Percentiles rank a stretch among this genome's conserved stretches.
Evolutionary conservation across 1,284 basidiomycete species (phyloP).

Genomic region (Tetrapyrgos nigripes): DNA sequence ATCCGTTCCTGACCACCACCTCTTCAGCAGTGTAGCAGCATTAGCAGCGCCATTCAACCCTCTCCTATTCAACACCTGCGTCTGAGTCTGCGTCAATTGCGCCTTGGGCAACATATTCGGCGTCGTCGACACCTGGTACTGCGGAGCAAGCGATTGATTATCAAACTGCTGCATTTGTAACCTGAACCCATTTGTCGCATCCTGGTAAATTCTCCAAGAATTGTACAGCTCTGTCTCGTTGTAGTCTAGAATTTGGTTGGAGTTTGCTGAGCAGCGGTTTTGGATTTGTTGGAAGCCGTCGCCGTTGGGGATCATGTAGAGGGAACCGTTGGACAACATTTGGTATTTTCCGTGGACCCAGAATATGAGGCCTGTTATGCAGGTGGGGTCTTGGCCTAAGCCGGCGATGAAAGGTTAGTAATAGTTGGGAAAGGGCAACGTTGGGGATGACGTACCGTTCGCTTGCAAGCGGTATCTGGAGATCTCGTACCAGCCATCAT

Average conservation of each 20-base stretch:
- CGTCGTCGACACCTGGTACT: conserved; percentile 60
- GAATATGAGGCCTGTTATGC: conserved; percentile 84
- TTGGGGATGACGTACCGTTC: conserved; percentile 63
- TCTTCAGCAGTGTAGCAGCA: too few relatives aligned
- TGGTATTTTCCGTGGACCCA: conserved; percentile 87
- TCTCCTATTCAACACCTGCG: background rate
- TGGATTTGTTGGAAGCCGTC: conserved; percentile 94
- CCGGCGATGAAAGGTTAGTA: background rate
- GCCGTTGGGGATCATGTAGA: conserved; percentile 70
- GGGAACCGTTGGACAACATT: conserved; percentile 77
- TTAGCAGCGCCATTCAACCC: background rate
- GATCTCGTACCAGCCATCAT: conserved; percentile 84
- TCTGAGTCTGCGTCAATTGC: conserved; percentile 52
- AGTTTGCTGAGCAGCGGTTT: conserved; percentile 85
- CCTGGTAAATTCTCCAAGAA: conserved; percentile 65
- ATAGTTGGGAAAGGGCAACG: background rate
- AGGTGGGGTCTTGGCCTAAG: conserved; percentile 73
- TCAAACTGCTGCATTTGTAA: conserved; percentile 73
- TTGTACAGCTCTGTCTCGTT: conserved; percentile 68
- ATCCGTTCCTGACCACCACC: background rate
- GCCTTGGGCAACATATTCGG: conserved; percentile 74
- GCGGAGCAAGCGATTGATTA: conserved; percentile 64
- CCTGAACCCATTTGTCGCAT: conserved; percentile 59
- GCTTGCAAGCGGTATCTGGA: conserved; percentile 85
- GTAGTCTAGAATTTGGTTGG: conserved; percentile 86